Evolutionary conservation across 2,329 filamentous ascomycete species (phyloP).

Genomic region (Chaetomium sp.): DNA sequence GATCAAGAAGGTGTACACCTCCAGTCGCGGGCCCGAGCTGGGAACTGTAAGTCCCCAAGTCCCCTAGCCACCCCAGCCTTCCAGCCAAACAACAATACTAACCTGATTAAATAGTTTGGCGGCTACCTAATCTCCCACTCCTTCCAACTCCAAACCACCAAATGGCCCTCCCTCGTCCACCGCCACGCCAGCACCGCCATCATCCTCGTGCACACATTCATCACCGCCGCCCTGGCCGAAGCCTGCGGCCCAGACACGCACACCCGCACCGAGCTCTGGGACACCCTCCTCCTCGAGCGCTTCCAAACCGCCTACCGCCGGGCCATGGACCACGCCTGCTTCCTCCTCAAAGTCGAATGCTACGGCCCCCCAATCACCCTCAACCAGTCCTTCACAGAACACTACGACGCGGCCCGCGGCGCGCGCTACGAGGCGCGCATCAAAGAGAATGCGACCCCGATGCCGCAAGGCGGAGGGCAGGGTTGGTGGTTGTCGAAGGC

Average conservation of each 20-base stretch:
- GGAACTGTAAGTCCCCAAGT: slow-evolving; percentile 42
- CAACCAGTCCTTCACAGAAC: slow-evolving; percentile 47
- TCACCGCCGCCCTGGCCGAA: slow-evolving; percentile 34
- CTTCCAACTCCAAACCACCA: slow-evolving; percentile 48
- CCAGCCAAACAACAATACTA: no score
- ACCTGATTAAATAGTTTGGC: slow-evolving; percentile 27
- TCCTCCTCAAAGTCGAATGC: slow-evolving; percentile 48
- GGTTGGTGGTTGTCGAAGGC: neutral
- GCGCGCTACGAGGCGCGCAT: neutral
- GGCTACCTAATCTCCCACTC: slow-evolving; percentile 35
- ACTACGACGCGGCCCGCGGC: slow-evolving; percentile 23
- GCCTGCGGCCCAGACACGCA: slow-evolving; percentile 37
- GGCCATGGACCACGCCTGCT: slow-evolving; percentile 43
- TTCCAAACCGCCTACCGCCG: slow-evolving; percentile 39
- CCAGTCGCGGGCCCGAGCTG: slow-evolving; percentile 47
- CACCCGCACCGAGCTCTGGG: slow-evolving; percentile 38
- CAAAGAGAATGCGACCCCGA: neutral
- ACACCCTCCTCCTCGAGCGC: slow-evolving; percentile 38
- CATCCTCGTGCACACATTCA: slow-evolving; percentile 46
- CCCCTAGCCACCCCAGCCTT: no score
- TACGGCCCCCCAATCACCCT: slow-evolving; percentile 40
- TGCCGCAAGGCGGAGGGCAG: no score
- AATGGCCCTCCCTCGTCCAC: slow-evolving; percentile 44
- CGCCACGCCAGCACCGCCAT: slow-evolving; percentile 48
- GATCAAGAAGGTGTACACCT: slow-evolving; percentile 37